Evolutionary conservation across 768 basidiomycete genomes (phyloP), one percentile per base, ranked within the genome.

Genomic region (Roridomyces roridus): DNA sequence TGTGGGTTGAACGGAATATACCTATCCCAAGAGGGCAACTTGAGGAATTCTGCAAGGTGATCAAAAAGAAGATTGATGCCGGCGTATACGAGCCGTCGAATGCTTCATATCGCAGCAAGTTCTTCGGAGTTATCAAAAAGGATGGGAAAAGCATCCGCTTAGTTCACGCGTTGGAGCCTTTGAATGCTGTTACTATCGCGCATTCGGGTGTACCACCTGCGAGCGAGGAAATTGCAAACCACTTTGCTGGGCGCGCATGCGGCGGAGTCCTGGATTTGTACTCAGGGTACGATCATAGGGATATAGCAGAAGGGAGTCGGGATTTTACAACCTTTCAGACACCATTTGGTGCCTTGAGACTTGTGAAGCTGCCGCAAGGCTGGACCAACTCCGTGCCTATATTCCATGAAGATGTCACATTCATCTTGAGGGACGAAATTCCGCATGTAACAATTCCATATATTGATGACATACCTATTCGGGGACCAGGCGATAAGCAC

Each of bases 301-400:
- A n/a, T 0, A 55, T 76, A 2, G 54, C 66, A 6, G 61, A 55
- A 7, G 51, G 60, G 3, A 73, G 64, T 0, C 42, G 65, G 2
- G 68, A 75, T 29, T 57, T 70, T 10, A 76, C 74, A 1, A 72
- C 68, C 0, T 76, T 75, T 48, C 64, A 68, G 48, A 69, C 63
- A 1, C 70, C 68, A 1, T 49, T 68, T 10, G 66, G 71, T 0
- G 52, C 66, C 0, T 31, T 66, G 1, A 53, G 63, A 0, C 60
- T 74, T 0, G 63, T 59, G 0, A 56, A 59, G 0, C 50, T 75
- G 0, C 70, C 69, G 0, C 71, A 71, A 68, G 75, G 74, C 0
- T 68, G 67, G 56, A 72, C 72, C 31, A 49, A 49, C 41, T 11
- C 11, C 9, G 41, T 42, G n/a, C n/a, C n/a, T n/a, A n/a, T n/a